Base-by-base conservation (phyloP, 2,329 filamentous ascomycete genomes). In the Pseudogymnoascus destructans region DNA sequence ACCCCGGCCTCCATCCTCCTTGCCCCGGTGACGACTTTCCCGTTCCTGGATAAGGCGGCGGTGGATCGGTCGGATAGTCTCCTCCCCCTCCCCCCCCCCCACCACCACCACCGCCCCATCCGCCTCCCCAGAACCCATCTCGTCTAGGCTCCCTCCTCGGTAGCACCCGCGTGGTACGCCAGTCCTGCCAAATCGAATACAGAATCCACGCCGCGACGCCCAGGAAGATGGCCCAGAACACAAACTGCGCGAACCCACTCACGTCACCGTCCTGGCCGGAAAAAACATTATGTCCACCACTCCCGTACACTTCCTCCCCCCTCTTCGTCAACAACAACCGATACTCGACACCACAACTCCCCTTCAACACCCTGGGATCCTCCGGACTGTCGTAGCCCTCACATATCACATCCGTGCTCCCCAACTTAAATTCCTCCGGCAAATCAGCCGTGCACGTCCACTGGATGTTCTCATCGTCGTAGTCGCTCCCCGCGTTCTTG, bases 331-430 rank as follows among this genome's bases (percentile, higher is more conserved):
- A 74, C 0, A 86, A 71, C 5, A 97, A 72, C 11, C 85, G 78
- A 71, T 97, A 97, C 72, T 95, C 89, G 21, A 95, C 91, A 11
- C 87, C 93, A 72, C 92, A 97, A 70, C 87, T 93, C 19, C 93
- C 93, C 67, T 87, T 90, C 58, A 97, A 74, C n/a, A 97, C 80
- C 70, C 89, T 95, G 0, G 82, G 82, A 70, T 97, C 93, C 52
- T 92, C 81, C 0, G 85, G 73, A 11, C 75, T 77, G 59, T 80
- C 75, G 73, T 95, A 97, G 9, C 93, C 92, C 69, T 98, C 92
- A 71, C 93, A 98, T 9, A 90, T 76, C 58, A 97, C 92, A 62
- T 97, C 91, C 9, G 92, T 96, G 61, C 80, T 79, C 59, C 89
- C 91, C 25, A 97, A 81, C 71, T 79, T 80, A 62, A 86, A 76